Percentiles rank a stretch among this genome's conserved stretches.
phyloP scores from a whole-genome alignment of 148 eudicot species.

The Linanthus parryae region DNA sequence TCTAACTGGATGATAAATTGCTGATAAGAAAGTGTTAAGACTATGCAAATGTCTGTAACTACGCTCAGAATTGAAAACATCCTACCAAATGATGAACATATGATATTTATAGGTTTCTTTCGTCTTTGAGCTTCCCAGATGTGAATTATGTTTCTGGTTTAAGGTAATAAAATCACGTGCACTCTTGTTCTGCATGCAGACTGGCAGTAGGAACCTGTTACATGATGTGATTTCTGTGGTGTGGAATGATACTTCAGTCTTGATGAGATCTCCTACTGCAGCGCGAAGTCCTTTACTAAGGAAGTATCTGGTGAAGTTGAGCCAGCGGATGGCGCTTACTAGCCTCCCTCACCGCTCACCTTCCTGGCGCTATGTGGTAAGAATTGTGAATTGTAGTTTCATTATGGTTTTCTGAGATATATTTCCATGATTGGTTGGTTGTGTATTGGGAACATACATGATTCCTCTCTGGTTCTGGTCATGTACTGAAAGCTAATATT shows the following conservation, averaged over 20 bases:
- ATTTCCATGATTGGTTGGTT: conserved; percentile 1
- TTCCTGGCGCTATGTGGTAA: conserved; percentile 93
- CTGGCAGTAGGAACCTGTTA: conserved; percentile 64
- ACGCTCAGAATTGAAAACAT: too few relatives aligned
- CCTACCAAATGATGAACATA: too few relatives aligned
- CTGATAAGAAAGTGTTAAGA: too few relatives aligned
- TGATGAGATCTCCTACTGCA: conserved; percentile 68
- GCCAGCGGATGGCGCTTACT: conserved; percentile 79
- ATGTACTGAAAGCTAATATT: background rate
- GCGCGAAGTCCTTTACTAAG: conserved; percentile 88
- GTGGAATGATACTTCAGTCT: conserved; percentile 73
- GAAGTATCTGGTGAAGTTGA: conserved; percentile 77
- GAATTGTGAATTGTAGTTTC: conserved; percentile 11
- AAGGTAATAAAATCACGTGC: conserved; percentile 3
- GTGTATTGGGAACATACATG: background rate
- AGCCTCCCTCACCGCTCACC: conserved; percentile 75
- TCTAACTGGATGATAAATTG: too few relatives aligned
- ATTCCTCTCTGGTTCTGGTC: background rate
- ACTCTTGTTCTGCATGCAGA: conserved; percentile 33
- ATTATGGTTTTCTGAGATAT: conserved; percentile 5
- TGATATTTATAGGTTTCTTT: too few relatives aligned
- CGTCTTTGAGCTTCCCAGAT: background rate
- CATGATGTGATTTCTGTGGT: conserved; percentile 51
- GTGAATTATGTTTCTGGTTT: background rate
- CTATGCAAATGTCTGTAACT: too few relatives aligned